Evolutionary conservation across 345 rosid genomes (phyloP), one percentile per base, ranked within the genome.

Genomic region (Bruguiera sexangula): DNA sequence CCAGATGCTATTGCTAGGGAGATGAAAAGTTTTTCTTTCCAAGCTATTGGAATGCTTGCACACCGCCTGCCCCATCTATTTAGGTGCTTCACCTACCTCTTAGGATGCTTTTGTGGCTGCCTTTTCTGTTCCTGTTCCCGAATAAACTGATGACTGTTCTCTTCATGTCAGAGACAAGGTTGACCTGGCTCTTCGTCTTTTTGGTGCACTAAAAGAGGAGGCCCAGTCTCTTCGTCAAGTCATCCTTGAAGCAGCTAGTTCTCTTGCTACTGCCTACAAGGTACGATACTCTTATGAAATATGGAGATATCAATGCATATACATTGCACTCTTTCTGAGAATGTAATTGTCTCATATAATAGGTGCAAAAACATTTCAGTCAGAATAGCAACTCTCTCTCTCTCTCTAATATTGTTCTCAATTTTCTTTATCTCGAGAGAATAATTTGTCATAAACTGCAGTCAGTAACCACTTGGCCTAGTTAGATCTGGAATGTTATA

Each of bases 1-100:
- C 32, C 84, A 94, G 97, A 89, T 87, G 66, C 84, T 60, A 76
- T 79, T 74, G 83, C 88, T 65, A 84, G 88, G 85, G 95, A 91
- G 60, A 91, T 87, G 73, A 89, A 84, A 75, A 81, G 78, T 52
- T 91, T 89, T 81, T 86, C 88, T 81, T 94, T 88, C 75, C 97
- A 94, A 87, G 90, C 97, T 70, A 87, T 94, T 63, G 98, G 98
- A 69, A 81, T 94, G 76, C 85, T 94, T 77, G 93, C 93, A 31
- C 91, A 89, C 73, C 92, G 98, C 18, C 81, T 86, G 62, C 98
- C 98, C 66, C 89, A 94, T 69, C 95, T 89, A 71, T 91, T 94
- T 83, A 88, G 98, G 98, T 89, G 66, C 68, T 69, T 72, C 53
- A 53, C n/a, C 62, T 55, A n/a, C 62, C 53, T 69, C 48, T 55